Base-by-base conservation (phyloP, 352 stramenopile genomes). In the Thraustotheca clavata region DNA sequence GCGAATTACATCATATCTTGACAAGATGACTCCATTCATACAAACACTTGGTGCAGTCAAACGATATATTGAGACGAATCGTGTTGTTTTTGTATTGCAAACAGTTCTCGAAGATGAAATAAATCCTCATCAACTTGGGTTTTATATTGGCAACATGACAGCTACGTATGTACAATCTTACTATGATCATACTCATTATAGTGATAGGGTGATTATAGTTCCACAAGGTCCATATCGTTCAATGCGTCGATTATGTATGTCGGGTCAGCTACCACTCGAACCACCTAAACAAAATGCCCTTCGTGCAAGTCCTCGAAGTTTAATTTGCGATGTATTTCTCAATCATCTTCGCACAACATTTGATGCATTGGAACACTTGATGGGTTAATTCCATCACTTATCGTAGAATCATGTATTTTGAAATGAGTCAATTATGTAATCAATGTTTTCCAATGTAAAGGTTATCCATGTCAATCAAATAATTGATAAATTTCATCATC, bases 111-210 rank as follows among this genome's bases (percentile, higher is more conserved):
- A 52, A 24, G 43, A 52, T 31, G 43, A 52, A 26, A 31, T 52
- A 31, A 24, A 52, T 31, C 11, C 43, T 14, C 43, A 52, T 18
- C 43, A 52, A 31, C 43, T 52, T 31, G 43, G 43, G 9, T 52
- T 52, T 52, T 52, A 52, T 18, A 52, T 52, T 52, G 43, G 43
- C 43, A 52, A 52, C 43, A 52, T 52, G 43, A 52, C 43, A 31
- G 43, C 43, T 31, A 52, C 43, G 43, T 52, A 52, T 14, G 6
- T 50, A 20, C 38, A 43, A 20, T 18, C 43, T 22, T 14, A 50
- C 43, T 6, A 14, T 20, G 38, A 20, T 43, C 38, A 6, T 22
- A 33, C 43, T 50, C 33, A 50, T 14, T 29, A 29, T 50, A 33
- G 43, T 14, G 14, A 11, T 52, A 52, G 43, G 43, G 43, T 52